Evolutionary conservation across 2,329 filamentous ascomycete genomes (phyloP).

Genomic region (Botrytis tulipae): DNA sequence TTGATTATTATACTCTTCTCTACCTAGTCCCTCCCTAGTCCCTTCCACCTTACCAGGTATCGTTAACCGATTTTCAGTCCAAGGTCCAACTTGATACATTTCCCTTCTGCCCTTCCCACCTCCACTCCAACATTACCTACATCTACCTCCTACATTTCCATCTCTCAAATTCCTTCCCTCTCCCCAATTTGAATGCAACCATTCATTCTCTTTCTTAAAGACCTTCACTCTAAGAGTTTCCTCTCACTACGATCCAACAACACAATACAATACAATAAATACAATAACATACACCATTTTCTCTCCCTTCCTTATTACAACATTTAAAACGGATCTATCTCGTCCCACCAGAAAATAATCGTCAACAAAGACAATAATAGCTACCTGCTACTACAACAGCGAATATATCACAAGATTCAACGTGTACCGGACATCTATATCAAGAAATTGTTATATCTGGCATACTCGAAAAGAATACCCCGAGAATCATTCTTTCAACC

Average conservation of each 20-base stretch:
- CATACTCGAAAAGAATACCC: neutral
- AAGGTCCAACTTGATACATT: constrained; percentile 3
- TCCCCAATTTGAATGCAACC: neutral
- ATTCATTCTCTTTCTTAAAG: neutral
- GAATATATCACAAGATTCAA: neutral
- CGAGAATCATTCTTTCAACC: constrained; percentile 11
- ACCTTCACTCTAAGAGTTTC: neutral
- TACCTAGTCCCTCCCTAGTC: neutral
- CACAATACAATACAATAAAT: neutral
- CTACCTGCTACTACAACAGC: neutral
- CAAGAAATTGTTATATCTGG: neutral
- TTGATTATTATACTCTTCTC: neutral
- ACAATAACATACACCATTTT: neutral
- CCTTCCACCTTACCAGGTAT: neutral
- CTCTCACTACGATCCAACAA: neutral
- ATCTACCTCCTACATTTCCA: neutral
- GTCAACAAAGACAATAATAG: neutral
- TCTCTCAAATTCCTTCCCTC: neutral
- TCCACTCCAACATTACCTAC: constrained; percentile 16
- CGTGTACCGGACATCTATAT: neutral
- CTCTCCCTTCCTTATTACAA: neutral
- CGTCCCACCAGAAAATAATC: neutral
- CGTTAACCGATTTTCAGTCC: neutral
- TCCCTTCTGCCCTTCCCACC: constrained; percentile 25
- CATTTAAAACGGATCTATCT: neutral